Evolutionary conservation across 768 basidiomycete species (phyloP).

Genomic region (Rhodosporidiobolus odoratus): DNA sequence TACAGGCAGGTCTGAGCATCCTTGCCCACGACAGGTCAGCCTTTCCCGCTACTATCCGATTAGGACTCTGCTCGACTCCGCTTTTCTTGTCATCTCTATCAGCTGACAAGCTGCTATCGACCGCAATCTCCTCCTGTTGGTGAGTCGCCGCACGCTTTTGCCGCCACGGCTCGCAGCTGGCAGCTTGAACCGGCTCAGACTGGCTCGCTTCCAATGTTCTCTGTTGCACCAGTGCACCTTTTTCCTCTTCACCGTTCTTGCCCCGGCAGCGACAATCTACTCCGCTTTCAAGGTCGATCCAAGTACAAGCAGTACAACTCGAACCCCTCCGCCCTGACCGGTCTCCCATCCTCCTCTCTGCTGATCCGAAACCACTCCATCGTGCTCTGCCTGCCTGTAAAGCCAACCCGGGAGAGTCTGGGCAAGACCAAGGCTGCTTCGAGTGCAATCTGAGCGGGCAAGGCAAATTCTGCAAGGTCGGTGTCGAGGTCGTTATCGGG

Average conservation of each 20-base stretch:
- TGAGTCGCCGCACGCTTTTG: no score
- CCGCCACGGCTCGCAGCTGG: no score
- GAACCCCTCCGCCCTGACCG: neutral
- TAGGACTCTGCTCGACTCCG: no score
- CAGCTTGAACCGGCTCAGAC: no score
- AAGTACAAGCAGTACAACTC: neutral
- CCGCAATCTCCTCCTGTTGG: no score
- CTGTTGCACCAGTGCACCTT: neutral
- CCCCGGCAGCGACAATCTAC: neutral
- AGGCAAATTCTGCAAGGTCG: neutral
- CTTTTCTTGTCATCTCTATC: no score
- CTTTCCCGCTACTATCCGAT: no score
- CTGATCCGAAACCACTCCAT: constrained; percentile 2
- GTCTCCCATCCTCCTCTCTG: neutral
- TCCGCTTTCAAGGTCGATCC: neutral
- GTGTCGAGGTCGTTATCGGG: no score
- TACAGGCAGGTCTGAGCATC: no score
- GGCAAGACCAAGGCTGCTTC: neutral
- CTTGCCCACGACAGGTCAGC: no score
- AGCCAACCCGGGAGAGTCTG: neutral
- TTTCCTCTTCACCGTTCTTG: neutral
- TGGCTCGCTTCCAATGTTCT: no score
- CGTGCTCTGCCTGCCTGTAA: neutral
- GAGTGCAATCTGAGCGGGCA: neutral
- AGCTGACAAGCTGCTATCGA: no score